Percentiles rank a stretch among this genome's conserved stretches.
Evolutionary conservation across 163 green algal genomes (phyloP).

Genomic region (Scenedesmus sp.): DNA sequence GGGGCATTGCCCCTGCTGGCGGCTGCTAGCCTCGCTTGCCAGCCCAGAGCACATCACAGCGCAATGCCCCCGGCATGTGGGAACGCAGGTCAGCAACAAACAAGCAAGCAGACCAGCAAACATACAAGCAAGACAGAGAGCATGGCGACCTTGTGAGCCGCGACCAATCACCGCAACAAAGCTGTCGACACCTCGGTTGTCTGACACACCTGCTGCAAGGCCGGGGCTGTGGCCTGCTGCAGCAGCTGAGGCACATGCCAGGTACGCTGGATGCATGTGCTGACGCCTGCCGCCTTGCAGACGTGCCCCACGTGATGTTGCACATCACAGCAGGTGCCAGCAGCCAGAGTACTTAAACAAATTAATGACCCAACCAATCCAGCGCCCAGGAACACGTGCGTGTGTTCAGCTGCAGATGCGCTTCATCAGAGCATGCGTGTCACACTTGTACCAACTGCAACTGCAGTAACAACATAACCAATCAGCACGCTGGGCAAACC

Average conservation of each 20-base stretch:
- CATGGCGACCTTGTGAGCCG: background rate
- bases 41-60: background rate
- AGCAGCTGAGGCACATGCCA: background rate
- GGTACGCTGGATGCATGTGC: background rate
- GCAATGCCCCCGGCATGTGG: background rate
- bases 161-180: background rate
- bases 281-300: background rate
- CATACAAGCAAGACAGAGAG: background rate
- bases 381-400: background rate
- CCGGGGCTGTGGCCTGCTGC: background rate
- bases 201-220: background rate
- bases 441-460: background rate
- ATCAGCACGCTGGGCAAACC: background rate
- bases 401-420: background rate
- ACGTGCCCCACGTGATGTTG: background rate
- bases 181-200: background rate
- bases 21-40: too few relatives aligned
- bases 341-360: background rate
- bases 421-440: background rate
- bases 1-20: too few relatives aligned
- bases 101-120: background rate
- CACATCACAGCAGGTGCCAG: background rate
- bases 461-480: background rate
- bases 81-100: background rate
- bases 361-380: too few relatives aligned